Base-by-base conservation (phyloP, 202 grass and related monocot genomes). In the Alloteropsis angusta region DNA sequence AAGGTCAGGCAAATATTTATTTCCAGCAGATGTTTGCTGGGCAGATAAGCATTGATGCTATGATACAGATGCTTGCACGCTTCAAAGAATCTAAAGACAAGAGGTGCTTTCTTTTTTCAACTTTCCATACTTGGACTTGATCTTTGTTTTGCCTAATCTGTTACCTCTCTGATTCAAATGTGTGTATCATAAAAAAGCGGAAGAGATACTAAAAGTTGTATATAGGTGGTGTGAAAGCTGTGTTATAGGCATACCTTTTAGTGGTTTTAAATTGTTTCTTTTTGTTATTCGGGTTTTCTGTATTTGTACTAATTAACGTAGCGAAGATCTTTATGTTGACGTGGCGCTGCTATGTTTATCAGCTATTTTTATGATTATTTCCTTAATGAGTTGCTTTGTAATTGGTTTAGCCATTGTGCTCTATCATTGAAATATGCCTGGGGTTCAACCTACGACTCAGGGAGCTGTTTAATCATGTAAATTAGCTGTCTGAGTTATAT, bases 11-110 rank as follows among this genome's bases (percentile, higher is more conserved):
- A 48, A 94, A 97, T 69, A 53, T 46, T 75, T 94, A 94, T 82
- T 97, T 97, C 81, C 91, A 89, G 36, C 91, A 97, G 66, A 92
- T 97, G 95, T 97, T 97, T 80, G 86, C 91, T 83, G 95, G 83
- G 52, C 85, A 92, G 53, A 82, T 97, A 71, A 85, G 57, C 71
- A 74, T 88, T 78, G 95, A 97, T 71, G 80, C 82, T 77, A 94
- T 94, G 87, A 77, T 97, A 80, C 87, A 97, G 82, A 97, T 90
- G 91, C 95, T 97, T 75, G 48, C 81, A 69, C 85, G 87, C 58
- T 97, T 92, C 77, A 94, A 94, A 88, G 95, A 97, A 73, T 97
- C 95, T 64, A 81, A 86, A 76, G 90, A 90, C 44, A 85, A 90
- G 65, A 90, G 94, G 94, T 90, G 60, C 35, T 65, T 70, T 65